Evolutionary conservation across 305 asterid genomes (phyloP), one percentile per base, ranked within the genome.

Genomic region (Solanum chacoense): DNA sequence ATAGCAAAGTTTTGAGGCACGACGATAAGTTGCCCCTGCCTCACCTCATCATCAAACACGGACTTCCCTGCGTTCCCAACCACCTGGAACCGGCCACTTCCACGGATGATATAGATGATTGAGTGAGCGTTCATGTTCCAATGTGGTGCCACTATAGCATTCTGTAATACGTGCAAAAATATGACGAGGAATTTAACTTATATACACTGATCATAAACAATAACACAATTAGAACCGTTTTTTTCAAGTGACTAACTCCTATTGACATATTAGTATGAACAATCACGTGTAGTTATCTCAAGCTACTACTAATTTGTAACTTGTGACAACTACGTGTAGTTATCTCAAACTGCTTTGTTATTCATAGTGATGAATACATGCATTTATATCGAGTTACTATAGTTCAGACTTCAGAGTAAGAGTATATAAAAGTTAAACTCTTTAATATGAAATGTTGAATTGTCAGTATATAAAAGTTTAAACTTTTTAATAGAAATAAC

Each of bases 101-200:
- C 92, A 40, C 78, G 76, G 26, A 85, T 67, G 37, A 87, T 85
- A 35, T 90, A 90, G 20, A 90, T 24, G 32, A 88, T 16, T 75
- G 32, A 32, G 79, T 90, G 92, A 5, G 90, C 85, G 31, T 87
- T 88, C 37, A 24, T 16, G 71, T 84, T 83, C 92, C 92, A 90
- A 14, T 80, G 90, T 50, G 92, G 90, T 34, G 87, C 88, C 87
- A 88, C 87, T 72, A 90, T 10, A 2, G 90, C 92, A 63, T 88
- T 85, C 88, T 85, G 79, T 1, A 59, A 85, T 50, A 85, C 22
- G 5, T 11, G 37, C 16, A 40, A 40, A 80, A 16, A 12, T 37
- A n/a, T 37, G 1, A 78, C 1, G 1, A 16, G 0, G 1, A 73
- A 73, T 73, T 31, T 78, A 77, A 77, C 55, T 77, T 37, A n/a